phyloP scores from a whole-genome alignment of 495 filamentous ascomycete genomes.

The Cercophora samala region DNA sequence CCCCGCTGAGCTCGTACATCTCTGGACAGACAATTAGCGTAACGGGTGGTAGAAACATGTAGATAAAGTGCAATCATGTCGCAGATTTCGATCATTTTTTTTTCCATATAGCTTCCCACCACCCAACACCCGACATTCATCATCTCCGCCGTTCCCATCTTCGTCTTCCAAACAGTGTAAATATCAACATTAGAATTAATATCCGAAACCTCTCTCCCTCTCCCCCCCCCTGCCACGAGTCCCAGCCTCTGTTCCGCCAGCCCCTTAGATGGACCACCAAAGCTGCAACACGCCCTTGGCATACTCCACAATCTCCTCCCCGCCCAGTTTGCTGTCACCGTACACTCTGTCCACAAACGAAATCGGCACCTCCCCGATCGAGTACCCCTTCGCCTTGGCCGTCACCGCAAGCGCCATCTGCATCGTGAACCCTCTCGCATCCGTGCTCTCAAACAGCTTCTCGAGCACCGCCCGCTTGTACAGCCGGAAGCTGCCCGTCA shows the following conservation, averaged over 20 bases:
- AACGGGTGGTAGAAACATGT: slow-evolving; percentile 82
- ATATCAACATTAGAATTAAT: slow-evolving; percentile 4
- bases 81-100: neutral
- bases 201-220: neutral
- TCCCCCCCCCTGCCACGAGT: neutral
- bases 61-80: slow-evolving; percentile 17
- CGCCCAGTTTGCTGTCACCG: slow-evolving; percentile 92
- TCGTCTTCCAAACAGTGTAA: neutral
- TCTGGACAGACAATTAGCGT: slow-evolving; percentile 81
- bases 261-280: slow-evolving; percentile 61
- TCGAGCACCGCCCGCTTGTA: slow-evolving; percentile 90
- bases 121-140: slow-evolving; percentile 4
- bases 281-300: slow-evolving; percentile 85
- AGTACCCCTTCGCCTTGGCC: slow-evolving; percentile 88
- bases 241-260: neutral
- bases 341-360: slow-evolving; percentile 93
- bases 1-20: slow-evolving; percentile 76
- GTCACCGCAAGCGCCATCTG: slow-evolving; percentile 92
- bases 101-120: neutral
- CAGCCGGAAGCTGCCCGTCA: slow-evolving; percentile 90
- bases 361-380: slow-evolving; percentile 90
- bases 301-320: slow-evolving; percentile 97
- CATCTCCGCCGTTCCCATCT: neutral
- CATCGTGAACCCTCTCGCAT: slow-evolving; percentile 95
- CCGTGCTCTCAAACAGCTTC: slow-evolving; percentile 82